These are phyloP conservation scores for Cutaneotrichosporon mucoides DNA, from an alignment of 1,284 basidiomycete species.

Conservation along the genomic window DNA sequence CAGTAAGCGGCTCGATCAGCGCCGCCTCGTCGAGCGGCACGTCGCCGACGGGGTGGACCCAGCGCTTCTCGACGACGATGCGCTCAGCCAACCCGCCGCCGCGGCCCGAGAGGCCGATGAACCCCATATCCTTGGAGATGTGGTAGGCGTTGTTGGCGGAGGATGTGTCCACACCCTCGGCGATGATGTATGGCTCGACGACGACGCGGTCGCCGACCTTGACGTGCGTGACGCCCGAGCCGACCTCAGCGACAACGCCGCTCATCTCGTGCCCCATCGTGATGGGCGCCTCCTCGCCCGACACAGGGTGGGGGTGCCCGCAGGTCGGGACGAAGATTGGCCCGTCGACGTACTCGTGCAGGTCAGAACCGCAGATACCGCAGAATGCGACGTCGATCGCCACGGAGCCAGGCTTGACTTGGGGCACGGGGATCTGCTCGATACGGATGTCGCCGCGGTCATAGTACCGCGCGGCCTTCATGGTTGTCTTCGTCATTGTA, in stretches of 20 bases:
- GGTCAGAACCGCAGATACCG: constrained; percentile 15
- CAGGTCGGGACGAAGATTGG: constrained; percentile 12
- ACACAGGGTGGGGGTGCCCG: constrained; percentile 9
- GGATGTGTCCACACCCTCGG: constrained; percentile 10
- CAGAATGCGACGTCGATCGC: constrained; percentile 20
- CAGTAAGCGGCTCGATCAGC: constrained; percentile 19
- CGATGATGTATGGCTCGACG: constrained; percentile 39
- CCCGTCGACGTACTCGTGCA: constrained; percentile 19
- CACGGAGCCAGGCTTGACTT: constrained; percentile 12
- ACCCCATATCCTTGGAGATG: constrained; percentile 18
- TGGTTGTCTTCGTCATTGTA: constrained; percentile 13
- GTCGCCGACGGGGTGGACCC: constrained; percentile 19
- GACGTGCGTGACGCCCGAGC: constrained; percentile 27
- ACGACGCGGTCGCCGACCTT: constrained; percentile 45
- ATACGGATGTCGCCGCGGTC: constrained; percentile 17
- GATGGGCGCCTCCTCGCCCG: constrained; percentile 27
- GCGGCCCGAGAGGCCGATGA: constrained; percentile 18
- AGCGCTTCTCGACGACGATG: constrained; percentile 18
- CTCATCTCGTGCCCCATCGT: constrained; percentile 46
- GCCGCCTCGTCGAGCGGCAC: constrained; percentile 19
- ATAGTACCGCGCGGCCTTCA: constrained; percentile 19
- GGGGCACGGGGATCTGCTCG: constrained; percentile 12
- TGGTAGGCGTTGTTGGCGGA: constrained; percentile 15
- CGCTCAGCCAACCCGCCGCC: constrained; percentile 18
- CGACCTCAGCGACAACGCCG: constrained; percentile 35